Evolutionary conservation across 371 early-diverging fungal genomes (phyloP), one percentile per base, ranked within the genome.

Genomic region (Choanephora cucurbitarum): DNA sequence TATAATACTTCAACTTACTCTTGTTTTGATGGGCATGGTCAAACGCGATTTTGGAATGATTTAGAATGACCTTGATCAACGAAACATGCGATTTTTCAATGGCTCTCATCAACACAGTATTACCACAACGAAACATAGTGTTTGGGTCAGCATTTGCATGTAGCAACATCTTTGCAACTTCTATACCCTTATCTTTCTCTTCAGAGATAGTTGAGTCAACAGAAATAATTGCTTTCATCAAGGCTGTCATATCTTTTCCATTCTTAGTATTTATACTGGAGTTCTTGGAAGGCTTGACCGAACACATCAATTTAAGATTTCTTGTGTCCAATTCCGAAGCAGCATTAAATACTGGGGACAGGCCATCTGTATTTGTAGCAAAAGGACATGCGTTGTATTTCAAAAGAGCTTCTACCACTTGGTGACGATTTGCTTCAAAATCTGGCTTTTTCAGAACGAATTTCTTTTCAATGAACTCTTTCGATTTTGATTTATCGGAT

Each of bases 371-470:
- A 40, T 65, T 55, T 0, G 47, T 43, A 17, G 59, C 13, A 49
- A 71, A 80, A 2, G 83, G 71, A 49, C 72, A 67, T 17, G 72
- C 80, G 10, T 70, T 68, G 56, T 57, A 51, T 0, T 58, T 17
- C 0, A 78, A 24, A 8, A 77, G 60, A 10, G 52, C 8, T 21
- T 57, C 17, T 1, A 79, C 44, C 1, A 74, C 60, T 8, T 57
- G 14, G 5, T 49, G 17, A 18, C 65, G 54, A 15, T 60, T 44
- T 5, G 44, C 17, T 3, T 58, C 34, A 23, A 70, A 66, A 18
- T 77, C 55, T 1, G 75, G 75, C 18, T 67, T 64, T 10, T 39
- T 46, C 0, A 79, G 41, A 28, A 42, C 37, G 46, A 67, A 79
- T 0, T 34, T 40, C 39, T 66, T 62, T 11, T 70, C 53, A 40